Percentiles rank a stretch among this genome's conserved stretches.
Conservation (phyloP, 129 eudicot species). For the Flaveria ramosissima region DNA sequence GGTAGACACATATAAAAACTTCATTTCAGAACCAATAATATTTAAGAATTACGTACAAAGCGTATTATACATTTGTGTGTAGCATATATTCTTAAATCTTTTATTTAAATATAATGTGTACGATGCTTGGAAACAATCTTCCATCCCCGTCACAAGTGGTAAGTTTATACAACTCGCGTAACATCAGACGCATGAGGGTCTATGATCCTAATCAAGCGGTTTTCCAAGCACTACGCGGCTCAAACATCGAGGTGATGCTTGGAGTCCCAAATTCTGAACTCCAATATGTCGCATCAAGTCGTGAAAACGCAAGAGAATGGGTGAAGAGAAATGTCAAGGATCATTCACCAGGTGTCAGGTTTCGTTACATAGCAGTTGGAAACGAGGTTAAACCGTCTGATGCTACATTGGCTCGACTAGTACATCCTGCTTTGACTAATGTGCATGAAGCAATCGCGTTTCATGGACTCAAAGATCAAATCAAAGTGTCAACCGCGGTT, state of each 20-base stretch:
- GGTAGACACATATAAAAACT: too few species aligned
- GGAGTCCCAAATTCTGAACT: conserved; percentile 38
- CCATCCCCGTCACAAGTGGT: conserved; percentile 40
- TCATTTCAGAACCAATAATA: too few species aligned
- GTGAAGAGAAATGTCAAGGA: conserved; percentile 45
- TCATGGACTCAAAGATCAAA: conserved; percentile 38
- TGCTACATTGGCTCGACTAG: conserved; percentile 31
- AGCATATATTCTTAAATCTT: not conserved
- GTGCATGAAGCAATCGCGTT: conserved; percentile 39
- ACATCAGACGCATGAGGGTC: conserved; percentile 39
- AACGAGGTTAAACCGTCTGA: conserved; percentile 55
- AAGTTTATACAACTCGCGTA: conserved; percentile 22
- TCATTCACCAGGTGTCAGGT: conserved; percentile 28
- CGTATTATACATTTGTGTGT: too few species aligned
- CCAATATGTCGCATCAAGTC: conserved; percentile 36
- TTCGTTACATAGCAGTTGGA: conserved; percentile 61
- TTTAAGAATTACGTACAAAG: too few species aligned
- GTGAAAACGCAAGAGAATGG: conserved; percentile 49
- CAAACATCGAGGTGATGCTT: conserved; percentile 36
- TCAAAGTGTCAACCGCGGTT: conserved; percentile 43
- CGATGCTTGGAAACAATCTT: conserved; percentile 42
- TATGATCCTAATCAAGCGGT: conserved; percentile 45
- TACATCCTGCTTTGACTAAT: conserved; percentile 54
- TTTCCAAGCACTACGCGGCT: conserved; percentile 37
- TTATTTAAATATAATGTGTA: conserved; percentile 1